These are phyloP conservation scores for Tolypocladium capitatum DNA, from an alignment of 2,329 filamentous ascomycete species.

Conservation along the genomic window DNA sequence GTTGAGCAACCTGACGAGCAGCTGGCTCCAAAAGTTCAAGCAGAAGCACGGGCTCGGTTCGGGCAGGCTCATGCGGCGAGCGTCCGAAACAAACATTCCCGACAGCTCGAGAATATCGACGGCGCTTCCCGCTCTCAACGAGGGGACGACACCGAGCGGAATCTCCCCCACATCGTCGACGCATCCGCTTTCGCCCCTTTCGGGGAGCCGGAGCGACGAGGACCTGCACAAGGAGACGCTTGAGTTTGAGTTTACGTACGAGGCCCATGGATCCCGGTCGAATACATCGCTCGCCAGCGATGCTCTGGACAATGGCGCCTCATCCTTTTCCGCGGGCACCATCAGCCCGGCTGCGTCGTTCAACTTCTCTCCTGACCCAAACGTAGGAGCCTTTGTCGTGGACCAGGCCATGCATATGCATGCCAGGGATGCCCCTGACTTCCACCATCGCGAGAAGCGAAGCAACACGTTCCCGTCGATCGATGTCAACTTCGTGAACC, in stretches of 20 bases:
- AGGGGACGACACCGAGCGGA: constrained; percentile 33
- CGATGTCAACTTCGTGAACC: constrained; percentile 45
- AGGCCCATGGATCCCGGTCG: constrained; percentile 20
- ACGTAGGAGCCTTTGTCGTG: constrained; percentile 47
- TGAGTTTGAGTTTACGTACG: constrained; percentile 20
- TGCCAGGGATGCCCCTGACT: constrained; percentile 29
- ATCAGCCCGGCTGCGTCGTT: constrained; percentile 66
- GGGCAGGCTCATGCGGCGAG: constrained; percentile 38
- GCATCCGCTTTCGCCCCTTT: constrained; percentile 53
- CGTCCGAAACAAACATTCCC: constrained; percentile 57
- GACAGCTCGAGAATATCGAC: constrained; percentile 48
- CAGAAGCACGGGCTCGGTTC: constrained; percentile 57
- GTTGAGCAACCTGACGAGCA: constrained; percentile 55
- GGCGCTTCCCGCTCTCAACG: constrained; percentile 18
- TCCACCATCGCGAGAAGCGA: constrained; percentile 54
- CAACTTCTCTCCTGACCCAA: constrained; percentile 61
- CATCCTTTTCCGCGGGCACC: constrained; percentile 58
- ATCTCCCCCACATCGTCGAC: constrained; percentile 63
- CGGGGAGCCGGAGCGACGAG: constrained; percentile 57
- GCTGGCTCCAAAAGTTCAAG: constrained; percentile 93
- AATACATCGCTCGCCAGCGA: constrained; percentile 20
- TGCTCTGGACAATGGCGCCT: constrained; percentile 21
- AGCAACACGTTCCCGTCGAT: constrained; percentile 77
- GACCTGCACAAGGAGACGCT: constrained; percentile 39
- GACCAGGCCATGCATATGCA: constrained; percentile 25